Evolutionary conservation across 306 rosid species (phyloP).

Genomic region (Cucurbita argyrosperma): DNA sequence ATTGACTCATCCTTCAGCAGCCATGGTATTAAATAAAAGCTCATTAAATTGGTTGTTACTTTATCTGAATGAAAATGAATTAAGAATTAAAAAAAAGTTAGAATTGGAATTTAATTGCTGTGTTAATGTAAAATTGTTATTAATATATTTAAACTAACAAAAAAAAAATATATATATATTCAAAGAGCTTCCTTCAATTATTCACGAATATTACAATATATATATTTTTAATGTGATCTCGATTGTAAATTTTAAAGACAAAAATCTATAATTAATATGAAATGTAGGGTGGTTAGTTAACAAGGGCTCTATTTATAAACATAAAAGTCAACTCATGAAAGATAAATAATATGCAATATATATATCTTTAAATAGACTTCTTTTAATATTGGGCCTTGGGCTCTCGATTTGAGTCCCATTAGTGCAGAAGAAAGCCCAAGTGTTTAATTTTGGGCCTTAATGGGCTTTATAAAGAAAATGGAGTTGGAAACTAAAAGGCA

Average conservation of each 20-base stretch:
- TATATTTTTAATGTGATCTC: background rate
- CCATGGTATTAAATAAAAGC: too few relatives aligned
- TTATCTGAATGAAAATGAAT: too few relatives aligned
- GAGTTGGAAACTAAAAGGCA: background rate
- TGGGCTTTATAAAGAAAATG: background rate
- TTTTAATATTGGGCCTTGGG: background rate
- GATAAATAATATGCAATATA: background rate
- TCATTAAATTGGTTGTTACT: too few relatives aligned
- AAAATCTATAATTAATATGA: background rate
- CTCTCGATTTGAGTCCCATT: background rate
- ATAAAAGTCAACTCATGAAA: background rate
- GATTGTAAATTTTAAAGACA: background rate
- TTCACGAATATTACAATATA: background rate
- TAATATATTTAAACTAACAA: too few relatives aligned
- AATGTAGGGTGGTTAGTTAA: conserved; percentile 1
- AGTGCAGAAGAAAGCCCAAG: background rate
- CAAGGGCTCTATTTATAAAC: background rate
- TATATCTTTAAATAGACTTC: background rate
- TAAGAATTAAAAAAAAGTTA: too few relatives aligned
- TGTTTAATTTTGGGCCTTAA: background rate
- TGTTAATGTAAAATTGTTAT: too few relatives aligned
- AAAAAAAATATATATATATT: too few relatives aligned
- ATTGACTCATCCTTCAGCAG: background rate
- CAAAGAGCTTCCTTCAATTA: background rate
- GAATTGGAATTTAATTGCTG: too few relatives aligned